A percentile compares a stretch with the other conserved stretches of the same genome.
Conservation (phyloP, 129 eudicot species). For the Flaveria brownii region DNA sequence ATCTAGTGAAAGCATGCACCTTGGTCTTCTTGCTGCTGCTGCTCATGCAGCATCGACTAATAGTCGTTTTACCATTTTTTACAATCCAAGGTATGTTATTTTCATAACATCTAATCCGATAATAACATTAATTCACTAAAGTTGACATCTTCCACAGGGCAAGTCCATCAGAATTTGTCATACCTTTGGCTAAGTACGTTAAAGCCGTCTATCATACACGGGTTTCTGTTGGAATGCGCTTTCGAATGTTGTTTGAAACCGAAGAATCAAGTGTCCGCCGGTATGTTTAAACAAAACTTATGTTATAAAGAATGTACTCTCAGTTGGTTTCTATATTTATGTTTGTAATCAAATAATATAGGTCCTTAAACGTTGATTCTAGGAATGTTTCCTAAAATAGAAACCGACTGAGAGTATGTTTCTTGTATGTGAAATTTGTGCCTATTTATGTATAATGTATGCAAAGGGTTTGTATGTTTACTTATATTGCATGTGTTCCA, state of each 20-base stretch:
- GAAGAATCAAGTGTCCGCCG: slow-evolving; percentile 96
- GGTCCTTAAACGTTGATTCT: too few relatives aligned
- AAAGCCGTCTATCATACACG: slow-evolving; percentile 90
- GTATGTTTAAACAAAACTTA: slow-evolving; percentile 38
- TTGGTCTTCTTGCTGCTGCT: slow-evolving; percentile 98
- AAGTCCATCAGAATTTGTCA: slow-evolving; percentile 82
- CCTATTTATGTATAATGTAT: too few relatives aligned
- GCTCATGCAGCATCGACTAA: slow-evolving; percentile 95
- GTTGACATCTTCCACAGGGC: slow-evolving; percentile 53
- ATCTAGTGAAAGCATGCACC: slow-evolving; percentile 96
- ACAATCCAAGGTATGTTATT: slow-evolving; percentile 73
- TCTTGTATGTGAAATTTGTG: neutral
- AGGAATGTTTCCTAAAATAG: neutral
- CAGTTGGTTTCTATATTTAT: too few relatives aligned
- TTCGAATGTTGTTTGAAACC: slow-evolving; percentile 92
- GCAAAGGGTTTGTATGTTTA: slow-evolving; percentile 4
- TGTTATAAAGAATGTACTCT: neutral
- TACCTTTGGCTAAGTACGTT: slow-evolving; percentile 74
- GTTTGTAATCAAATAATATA: too few relatives aligned
- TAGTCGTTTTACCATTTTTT: slow-evolving; percentile 89
- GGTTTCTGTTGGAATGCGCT: slow-evolving; percentile 93
- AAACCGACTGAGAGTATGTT: neutral
- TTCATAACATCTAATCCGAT: neutral
- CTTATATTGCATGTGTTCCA: slow-evolving; percentile 26
- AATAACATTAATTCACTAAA: slow-evolving; percentile 2